Percentiles rank a stretch among this genome's conserved stretches.
phyloP scores from a whole-genome alignment of 768 basidiomycete genomes.

The Amanita pallidorosea region DNA sequence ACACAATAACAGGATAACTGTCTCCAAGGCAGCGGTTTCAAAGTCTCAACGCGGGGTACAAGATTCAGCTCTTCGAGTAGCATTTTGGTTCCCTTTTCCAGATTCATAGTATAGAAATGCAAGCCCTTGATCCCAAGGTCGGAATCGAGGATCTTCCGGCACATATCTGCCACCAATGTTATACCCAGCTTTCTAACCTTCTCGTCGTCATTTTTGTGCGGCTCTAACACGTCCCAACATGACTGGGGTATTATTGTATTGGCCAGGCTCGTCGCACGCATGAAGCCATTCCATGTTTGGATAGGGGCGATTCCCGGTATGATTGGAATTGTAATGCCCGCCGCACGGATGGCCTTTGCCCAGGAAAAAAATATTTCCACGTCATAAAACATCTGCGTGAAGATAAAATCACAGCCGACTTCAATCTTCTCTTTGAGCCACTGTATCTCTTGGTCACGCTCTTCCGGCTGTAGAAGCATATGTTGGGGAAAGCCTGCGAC shows the following conservation, averaged over 20 bases:
- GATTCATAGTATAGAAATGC: conserved; percentile 97
- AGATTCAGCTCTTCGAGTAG: conserved; percentile 85
- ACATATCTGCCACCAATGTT: conserved; percentile 93
- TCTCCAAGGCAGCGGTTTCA: conserved; percentile 96
- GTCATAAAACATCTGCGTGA: conserved; percentile 99
- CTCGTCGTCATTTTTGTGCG: conserved; percentile 87
- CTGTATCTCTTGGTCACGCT: conserved; percentile 67
- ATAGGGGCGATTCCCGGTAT: conserved; percentile 93
- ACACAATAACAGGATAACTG: conserved; percentile 42
- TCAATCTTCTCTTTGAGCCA: conserved; percentile 90
- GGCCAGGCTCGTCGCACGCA: conserved; percentile 69
- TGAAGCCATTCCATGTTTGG: conserved; percentile 94
- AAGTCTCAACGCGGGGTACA: conserved; percentile 78
- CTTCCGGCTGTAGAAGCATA: conserved; percentile 59
- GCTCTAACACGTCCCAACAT: conserved; percentile 71
- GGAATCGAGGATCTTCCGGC: conserved; percentile 70
- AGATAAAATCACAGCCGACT: conserved; percentile 85
- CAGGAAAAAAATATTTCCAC: conserved; percentile 84
- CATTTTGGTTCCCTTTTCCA: conserved; percentile 94
- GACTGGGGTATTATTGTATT: conserved; percentile 69
- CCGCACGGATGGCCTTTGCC: conserved; percentile 74
- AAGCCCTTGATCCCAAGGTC: conserved; percentile 79
- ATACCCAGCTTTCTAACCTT: conserved; percentile 88
- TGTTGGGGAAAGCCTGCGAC: conserved; percentile 90
- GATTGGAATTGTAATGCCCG: conserved; percentile 82